These are phyloP conservation scores for Hygrophorus pudorinus DNA, from an alignment of 768 basidiomycete species.

Conservation along the genomic window DNA sequence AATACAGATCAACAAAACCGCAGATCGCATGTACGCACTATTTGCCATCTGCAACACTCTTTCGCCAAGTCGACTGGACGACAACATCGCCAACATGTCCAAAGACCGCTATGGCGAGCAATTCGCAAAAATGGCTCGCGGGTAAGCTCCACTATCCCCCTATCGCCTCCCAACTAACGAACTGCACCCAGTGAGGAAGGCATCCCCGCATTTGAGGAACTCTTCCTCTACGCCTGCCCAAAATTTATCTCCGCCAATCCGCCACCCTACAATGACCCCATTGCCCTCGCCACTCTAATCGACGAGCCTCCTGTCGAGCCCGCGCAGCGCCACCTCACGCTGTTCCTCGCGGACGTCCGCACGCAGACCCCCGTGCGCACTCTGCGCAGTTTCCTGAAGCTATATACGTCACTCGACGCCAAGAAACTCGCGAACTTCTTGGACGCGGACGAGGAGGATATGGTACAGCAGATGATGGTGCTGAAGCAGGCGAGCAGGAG, in stretches of 20 bases:
- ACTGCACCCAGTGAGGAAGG: constrained; percentile 47
- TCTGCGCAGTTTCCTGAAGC: constrained; percentile 83
- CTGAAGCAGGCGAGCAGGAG: constrained; percentile 85
- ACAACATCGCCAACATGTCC: constrained; percentile 87
- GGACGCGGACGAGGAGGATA: constrained; percentile 86
- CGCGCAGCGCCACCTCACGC: constrained; percentile 70
- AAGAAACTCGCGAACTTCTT: constrained; percentile 88
- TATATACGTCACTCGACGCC: constrained; percentile 91
- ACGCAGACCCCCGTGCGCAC: constrained; percentile 74
- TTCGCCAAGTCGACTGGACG: constrained; percentile 87
- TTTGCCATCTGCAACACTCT: constrained; percentile 91
- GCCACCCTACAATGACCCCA: constrained; percentile 82
- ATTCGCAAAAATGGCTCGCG: constrained; percentile 74
- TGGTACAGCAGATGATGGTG: constrained; percentile 95
- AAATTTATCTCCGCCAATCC: constrained; percentile 95
- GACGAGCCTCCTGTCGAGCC: constrained; percentile 49
- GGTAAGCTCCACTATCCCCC: constrained; percentile 22
- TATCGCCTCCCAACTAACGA: neutral
- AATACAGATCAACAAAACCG: constrained; percentile 86
- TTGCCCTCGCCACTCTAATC: constrained; percentile 43
- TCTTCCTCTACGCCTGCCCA: constrained; percentile 90
- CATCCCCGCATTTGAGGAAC: constrained; percentile 76
- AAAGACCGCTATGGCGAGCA: constrained; percentile 95
- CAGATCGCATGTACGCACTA: constrained; percentile 95
- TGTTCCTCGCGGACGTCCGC: constrained; percentile 77